A percentile compares a stretch with the other conserved stretches of the same genome.
phyloP scores from a whole-genome alignment of 768 basidiomycete genomes.

The Suillus spraguei region DNA sequence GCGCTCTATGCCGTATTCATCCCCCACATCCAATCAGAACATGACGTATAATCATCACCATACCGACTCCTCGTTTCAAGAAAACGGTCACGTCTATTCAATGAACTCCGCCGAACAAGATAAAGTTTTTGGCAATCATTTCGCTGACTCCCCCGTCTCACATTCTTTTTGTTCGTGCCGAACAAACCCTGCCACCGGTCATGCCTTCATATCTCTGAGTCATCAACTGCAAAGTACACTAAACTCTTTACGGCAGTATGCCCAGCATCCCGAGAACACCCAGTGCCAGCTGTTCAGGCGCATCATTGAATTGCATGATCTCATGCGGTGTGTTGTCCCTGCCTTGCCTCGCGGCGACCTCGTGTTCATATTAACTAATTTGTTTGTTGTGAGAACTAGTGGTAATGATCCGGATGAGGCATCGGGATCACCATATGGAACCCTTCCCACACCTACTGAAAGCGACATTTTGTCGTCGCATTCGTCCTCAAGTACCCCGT shows the following conservation, averaged over 20 bases:
- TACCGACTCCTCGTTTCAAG: constrained; percentile 35
- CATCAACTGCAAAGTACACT: constrained; percentile 65
- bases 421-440: constrained; percentile 53
- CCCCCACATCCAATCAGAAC: constrained; percentile 36
- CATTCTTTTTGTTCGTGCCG: constrained; percentile 62
- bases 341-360: constrained; percentile 35
- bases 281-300: constrained; percentile 59
- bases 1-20: constrained; percentile 36
- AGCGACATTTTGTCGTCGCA: constrained; percentile 57
- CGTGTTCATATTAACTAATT: constrained; percentile 37
- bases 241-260: constrained; percentile 59
- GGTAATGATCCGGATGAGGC: constrained; percentile 53
- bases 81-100: constrained; percentile 39
- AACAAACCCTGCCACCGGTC: constrained; percentile 57
- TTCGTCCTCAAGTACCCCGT: constrained; percentile 44
- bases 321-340: constrained; percentile 61
- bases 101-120: constrained; percentile 37
- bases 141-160: constrained; percentile 32
- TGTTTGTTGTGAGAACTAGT: constrained; percentile 40
- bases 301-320: constrained; percentile 59
- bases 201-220: constrained; percentile 61
- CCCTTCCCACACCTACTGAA: constrained; percentile 59
- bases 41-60: constrained; percentile 36
- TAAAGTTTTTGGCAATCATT: constrained; percentile 37
- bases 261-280: constrained; percentile 55